Evolutionary conservation across 2,329 filamentous ascomycete species (phyloP).

Genomic region (Paecilomyces fulvus): DNA sequence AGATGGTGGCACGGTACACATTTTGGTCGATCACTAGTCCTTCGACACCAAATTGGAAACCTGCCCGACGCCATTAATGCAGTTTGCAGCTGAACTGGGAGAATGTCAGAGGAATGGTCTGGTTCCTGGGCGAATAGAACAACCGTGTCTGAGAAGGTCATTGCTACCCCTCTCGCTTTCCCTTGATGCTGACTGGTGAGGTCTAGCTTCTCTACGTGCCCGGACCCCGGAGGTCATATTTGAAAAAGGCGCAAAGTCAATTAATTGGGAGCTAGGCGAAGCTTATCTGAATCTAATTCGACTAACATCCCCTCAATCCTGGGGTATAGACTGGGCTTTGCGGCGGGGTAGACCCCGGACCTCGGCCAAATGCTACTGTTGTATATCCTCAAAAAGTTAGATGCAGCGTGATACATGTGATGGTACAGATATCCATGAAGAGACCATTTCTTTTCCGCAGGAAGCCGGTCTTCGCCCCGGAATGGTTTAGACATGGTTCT

Average conservation of each 20-base stretch:
- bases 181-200: not conserved
- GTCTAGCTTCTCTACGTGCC: not conserved
- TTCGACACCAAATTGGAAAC: not conserved
- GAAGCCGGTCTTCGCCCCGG: not conserved
- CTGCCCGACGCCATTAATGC: not conserved
- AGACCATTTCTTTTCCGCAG: not conserved
- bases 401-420: not conserved
- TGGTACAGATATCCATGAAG: not conserved
- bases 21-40: not conserved
- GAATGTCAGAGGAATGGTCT: not conserved
- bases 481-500: not conserved
- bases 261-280: not conserved
- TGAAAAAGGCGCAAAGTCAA: not conserved
- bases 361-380: not conserved
- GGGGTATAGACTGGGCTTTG: constrained; percentile 11
- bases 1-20: not conserved
- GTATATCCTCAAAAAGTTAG: not conserved
- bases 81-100: not conserved
- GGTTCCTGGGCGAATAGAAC: not conserved
- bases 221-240: not conserved
- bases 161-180: not conserved
- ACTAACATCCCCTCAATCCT: not conserved
- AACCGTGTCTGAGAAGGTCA: not conserved
- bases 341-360: not conserved
- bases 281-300: not conserved